phyloP scores from a whole-genome alignment of 1,284 basidiomycete species.

The Heterobasidion occidentale region DNA sequence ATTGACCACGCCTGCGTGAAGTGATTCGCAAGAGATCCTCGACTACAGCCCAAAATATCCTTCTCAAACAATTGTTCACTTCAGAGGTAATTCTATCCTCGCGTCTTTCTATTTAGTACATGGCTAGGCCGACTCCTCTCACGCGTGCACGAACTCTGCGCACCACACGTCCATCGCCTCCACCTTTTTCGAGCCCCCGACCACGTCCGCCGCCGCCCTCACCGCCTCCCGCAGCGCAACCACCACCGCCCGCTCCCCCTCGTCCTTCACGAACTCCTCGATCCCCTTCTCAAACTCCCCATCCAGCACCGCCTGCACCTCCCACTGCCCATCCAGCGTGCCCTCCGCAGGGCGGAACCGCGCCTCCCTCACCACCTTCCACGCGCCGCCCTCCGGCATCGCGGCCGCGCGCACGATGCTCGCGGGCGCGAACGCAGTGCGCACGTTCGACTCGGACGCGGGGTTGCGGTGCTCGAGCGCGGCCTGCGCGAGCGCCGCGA shows the following conservation, averaged over 20 bases:
- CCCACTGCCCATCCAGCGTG: constrained; percentile 31
- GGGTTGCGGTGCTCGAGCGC: constrained; percentile 28
- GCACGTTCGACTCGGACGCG: constrained; percentile 25
- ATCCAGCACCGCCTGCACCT: constrained; percentile 18
- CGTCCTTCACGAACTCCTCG: constrained; percentile 15
- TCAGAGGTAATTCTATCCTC: too few species aligned
- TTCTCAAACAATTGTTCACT: too few species aligned
- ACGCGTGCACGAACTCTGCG: not conserved
- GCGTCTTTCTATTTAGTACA: too few species aligned
- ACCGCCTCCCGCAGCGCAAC: constrained; percentile 22
- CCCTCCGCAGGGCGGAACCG: constrained; percentile 18
- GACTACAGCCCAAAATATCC: too few species aligned
- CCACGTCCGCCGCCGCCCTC: constrained; percentile 7
- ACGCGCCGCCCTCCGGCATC: constrained; percentile 15
- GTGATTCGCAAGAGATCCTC: too few species aligned
- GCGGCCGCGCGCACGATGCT: constrained; percentile 22
- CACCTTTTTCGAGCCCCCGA: constrained; percentile 13
- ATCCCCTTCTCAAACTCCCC: constrained; percentile 15
- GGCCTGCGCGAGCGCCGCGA: constrained; percentile 31
- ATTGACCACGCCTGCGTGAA: too few species aligned
- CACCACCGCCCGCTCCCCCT: constrained; percentile 20
- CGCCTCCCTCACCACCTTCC: constrained; percentile 18
- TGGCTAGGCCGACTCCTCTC: too few species aligned
- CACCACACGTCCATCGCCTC: constrained; percentile 21
- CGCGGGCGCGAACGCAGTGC: constrained; percentile 29